Conservation (phyloP, 225 moss, liverwort and hornwort genomes). For the Sphagnum tenellum region DNA sequence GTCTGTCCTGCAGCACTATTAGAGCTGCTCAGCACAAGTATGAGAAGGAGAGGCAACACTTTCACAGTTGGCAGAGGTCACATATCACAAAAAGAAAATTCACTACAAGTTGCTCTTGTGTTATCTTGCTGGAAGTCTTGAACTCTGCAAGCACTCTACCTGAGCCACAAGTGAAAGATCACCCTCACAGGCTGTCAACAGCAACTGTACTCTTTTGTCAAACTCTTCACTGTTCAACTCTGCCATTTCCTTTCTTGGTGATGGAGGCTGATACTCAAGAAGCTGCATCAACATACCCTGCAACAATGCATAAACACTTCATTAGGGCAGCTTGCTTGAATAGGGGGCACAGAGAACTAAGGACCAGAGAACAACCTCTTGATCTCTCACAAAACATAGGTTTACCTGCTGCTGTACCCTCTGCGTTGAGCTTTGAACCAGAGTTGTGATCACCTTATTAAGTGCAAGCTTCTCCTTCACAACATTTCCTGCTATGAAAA, state of each 20-base stretch:
- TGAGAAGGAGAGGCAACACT: no score
- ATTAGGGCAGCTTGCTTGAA: no score
- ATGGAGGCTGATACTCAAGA: slow-evolving; percentile 22
- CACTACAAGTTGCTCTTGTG: no score
- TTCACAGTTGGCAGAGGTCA: no score
- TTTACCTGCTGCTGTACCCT: slow-evolving; percentile 66
- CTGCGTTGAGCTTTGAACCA: slow-evolving; percentile 64
- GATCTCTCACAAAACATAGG: no score
- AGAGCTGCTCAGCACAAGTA: no score
- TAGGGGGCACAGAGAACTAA: no score
- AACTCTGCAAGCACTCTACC: slow-evolving; percentile 25
- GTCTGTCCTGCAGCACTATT: no score
- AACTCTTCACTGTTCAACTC: slow-evolving; percentile 21
- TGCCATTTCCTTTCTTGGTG: slow-evolving; percentile 5
- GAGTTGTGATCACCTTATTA: slow-evolving; percentile 33
- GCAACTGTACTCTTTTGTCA: slow-evolving; percentile 34
- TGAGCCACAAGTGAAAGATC: slow-evolving; percentile 30
- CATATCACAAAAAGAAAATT: no score
- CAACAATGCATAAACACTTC: slow-evolving; percentile 1
- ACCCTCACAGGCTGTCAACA: slow-evolving; percentile 59
- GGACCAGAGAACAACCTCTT: no score
- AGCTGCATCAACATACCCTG: slow-evolving; percentile 34
- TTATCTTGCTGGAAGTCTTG: no score
- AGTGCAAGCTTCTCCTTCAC: slow-evolving; percentile 22
- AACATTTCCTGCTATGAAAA: slow-evolving; percentile 33